Evolutionary conservation across 129 eudicot genomes (phyloP), one percentile per base, ranked within the genome.

Genomic region (Cynara cardunculus): DNA sequence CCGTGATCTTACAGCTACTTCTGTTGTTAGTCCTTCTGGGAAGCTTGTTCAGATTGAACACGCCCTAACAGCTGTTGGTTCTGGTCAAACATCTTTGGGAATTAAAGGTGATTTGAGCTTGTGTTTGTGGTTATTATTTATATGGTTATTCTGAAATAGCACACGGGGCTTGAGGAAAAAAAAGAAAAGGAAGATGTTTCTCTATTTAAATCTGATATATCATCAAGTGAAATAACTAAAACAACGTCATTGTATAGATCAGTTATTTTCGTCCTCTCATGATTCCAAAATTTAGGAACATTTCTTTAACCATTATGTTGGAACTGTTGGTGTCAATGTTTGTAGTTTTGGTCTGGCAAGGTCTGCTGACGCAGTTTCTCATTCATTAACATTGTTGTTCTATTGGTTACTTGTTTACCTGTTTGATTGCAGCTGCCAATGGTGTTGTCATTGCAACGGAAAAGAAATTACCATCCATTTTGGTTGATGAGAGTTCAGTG

Each of bases 361-460:
- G 3, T 31, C 22, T 72, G 70, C 72, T 37, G 8, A 26, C n/a
- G 37, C 66, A 7, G 19, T 56, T 35, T 75, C 71, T 80, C 7
- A 84, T 71, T 34, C 39, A 22, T 78, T 65, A 79, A 5, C 1
- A 34, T 68, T 34, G 5, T 34, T 34, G 53, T 41, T 41, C 53
- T 41, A 41, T 11, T 41, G 53, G 53, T 41, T 41, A 41, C 16
- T 41, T 11, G 53, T 10, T 41, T 41, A 41, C 16, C 53, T 73
- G 76, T 59, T 90, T 77, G 53, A 9, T 82, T 85, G 90, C 96
- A 95, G 99, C 97, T 83, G 91, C 99, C 35, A 95, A 95, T 81
- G 99, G 99, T 77, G 99, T 95, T 44, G 99, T 95, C 67, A 92
- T 95, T 90, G 99, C 97, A 62, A 95, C 99, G 3, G 99, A 95